Percentiles rank a stretch among this genome's conserved stretches.
Evolutionary conservation across 208 protist species (phyloP).

Genomic region (Lotmaria passim): DNA sequence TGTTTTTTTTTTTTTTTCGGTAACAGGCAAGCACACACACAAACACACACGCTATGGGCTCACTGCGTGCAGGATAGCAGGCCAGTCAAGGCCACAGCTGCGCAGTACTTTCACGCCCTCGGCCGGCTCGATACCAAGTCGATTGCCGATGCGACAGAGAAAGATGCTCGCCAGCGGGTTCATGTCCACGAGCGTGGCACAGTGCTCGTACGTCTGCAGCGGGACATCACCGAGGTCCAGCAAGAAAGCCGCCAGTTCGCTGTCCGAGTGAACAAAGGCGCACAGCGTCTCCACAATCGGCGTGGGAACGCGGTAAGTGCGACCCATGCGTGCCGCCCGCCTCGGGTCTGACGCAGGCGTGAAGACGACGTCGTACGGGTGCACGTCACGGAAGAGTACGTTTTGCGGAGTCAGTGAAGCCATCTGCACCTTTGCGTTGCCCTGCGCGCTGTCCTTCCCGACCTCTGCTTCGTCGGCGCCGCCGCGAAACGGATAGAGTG

Average conservation of each 20-base stretch:
- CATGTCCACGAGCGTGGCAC: constrained; percentile 54
- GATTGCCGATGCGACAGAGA: constrained; percentile 73
- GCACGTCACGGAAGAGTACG: constrained; percentile 56
- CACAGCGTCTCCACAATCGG: constrained; percentile 64
- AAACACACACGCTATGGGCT: neutral
- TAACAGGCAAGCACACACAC: neutral
- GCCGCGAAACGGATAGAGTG: constrained; percentile 67
- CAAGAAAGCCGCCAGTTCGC: constrained; percentile 66
- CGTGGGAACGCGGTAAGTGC: constrained; percentile 62
- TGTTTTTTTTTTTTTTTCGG: no score
- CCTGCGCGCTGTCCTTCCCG: no score
- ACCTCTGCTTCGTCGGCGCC: constrained; percentile 15
- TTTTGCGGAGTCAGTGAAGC: constrained; percentile 21
- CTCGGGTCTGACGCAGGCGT: constrained; percentile 57
- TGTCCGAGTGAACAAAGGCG: constrained; percentile 53
- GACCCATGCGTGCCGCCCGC: constrained; percentile 46
- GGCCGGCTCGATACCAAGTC: constrained; percentile 54
- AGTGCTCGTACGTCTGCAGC: constrained; percentile 69
- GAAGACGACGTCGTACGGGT: constrained; percentile 72
- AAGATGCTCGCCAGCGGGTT: constrained; percentile 77
- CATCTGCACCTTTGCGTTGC: constrained; percentile 1
- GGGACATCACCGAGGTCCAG: constrained; percentile 70
- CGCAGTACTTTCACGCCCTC: constrained; percentile 61
- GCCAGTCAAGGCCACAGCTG: constrained; percentile 64
- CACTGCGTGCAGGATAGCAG: constrained; percentile 48